phyloP scores from a whole-genome alignment of 345 rosid species.

The Corymbia maculata region DNA sequence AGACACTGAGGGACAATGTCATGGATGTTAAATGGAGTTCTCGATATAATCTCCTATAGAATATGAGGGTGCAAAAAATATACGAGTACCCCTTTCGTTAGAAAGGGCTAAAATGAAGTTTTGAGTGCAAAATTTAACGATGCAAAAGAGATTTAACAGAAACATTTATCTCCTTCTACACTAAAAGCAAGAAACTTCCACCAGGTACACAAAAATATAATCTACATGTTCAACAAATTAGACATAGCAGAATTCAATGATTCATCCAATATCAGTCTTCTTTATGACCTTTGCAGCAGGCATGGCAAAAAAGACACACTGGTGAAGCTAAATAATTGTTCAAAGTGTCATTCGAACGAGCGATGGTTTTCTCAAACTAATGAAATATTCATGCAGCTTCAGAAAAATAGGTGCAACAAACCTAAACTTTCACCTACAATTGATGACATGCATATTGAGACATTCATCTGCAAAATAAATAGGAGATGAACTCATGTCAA shows the following conservation, averaged over 20 bases:
- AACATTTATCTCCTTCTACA: not conserved
- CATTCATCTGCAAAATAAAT: not conserved
- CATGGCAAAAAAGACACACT: not conserved
- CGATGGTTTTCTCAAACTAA: not conserved
- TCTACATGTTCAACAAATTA: not conserved
- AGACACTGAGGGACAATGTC: not conserved
- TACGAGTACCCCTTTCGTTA: not conserved
- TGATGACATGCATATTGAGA: not conserved
- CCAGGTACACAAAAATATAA: not conserved
- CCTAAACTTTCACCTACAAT: not conserved
- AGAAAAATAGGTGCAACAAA: not conserved
- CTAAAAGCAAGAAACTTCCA: not conserved
- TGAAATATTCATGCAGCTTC: not conserved
- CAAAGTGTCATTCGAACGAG: not conserved
- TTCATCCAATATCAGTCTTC: not conserved
- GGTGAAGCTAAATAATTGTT: not conserved
- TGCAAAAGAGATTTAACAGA: not conserved
- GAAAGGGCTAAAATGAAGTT: not conserved
- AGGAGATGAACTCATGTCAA: not conserved
- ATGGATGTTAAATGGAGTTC: not conserved
- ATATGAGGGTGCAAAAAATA: not conserved
- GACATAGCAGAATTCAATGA: not conserved
- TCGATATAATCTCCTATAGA: not conserved
- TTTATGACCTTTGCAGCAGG: not conserved
- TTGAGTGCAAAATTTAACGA: not conserved